Conservation (phyloP, 352 stramenopile genomes). For the Pythium grandisporangium region DNA sequence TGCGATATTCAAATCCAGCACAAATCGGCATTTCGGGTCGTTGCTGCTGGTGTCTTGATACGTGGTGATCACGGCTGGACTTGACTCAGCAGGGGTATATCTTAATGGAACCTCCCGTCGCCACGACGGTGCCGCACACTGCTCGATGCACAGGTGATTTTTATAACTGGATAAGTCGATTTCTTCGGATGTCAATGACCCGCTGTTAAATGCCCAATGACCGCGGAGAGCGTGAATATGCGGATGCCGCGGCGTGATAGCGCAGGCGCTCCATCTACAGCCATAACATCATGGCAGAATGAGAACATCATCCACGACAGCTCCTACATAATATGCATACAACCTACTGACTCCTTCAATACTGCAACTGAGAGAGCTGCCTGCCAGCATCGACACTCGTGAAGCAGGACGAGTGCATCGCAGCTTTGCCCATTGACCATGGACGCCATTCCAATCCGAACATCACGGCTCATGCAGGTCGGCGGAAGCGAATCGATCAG, state of each 20-base stretch:
- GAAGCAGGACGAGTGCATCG: too few species aligned
- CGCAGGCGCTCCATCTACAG: conserved; percentile 6
- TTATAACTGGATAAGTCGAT: conserved; percentile 7
- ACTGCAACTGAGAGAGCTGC: background rate
- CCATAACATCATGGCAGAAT: too few species aligned
- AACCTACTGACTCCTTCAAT: background rate
- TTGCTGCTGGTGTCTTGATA: conserved; percentile 1
- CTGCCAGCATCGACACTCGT: conserved; percentile 12
- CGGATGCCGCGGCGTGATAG: conserved; percentile 5
- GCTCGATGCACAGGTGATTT: conserved; percentile 4
- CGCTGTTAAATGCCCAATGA: conserved; percentile 11
- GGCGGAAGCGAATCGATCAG: too few species aligned
- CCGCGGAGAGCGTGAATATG: conserved; percentile 1
- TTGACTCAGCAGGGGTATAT: too few species aligned
- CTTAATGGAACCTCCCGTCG: too few species aligned
- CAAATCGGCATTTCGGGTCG: conserved; percentile 3
- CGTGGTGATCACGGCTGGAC: background rate
- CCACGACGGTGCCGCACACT: too few species aligned
- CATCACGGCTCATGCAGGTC: too few species aligned
- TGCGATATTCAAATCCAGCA: conserved; percentile 11
- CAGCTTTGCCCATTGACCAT: too few species aligned
- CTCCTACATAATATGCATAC: background rate
- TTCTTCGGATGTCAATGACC: background rate
- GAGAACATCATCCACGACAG: background rate
- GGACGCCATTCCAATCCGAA: too few species aligned